phyloP scores from a whole-genome alignment of 2,329 filamentous ascomycete genomes.

The Emergomyces orientalis region DNA sequence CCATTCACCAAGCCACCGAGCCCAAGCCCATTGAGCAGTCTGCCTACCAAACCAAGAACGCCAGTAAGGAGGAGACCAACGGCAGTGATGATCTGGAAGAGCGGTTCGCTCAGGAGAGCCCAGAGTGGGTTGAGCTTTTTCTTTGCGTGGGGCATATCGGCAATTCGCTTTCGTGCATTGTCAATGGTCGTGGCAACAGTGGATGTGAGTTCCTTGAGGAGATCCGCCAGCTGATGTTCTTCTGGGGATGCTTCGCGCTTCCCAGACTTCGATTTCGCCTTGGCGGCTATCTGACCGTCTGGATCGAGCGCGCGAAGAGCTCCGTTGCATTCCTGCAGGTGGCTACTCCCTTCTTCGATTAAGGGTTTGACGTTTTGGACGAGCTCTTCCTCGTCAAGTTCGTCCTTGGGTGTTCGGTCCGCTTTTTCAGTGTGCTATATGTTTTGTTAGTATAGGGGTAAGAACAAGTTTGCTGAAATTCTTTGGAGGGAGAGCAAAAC shows the following conservation, averaged over 20 bases:
- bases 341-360: constrained; percentile 74
- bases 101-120: constrained; percentile 62
- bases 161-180: constrained; percentile 76
- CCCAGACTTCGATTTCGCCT: constrained; percentile 72
- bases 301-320: constrained; percentile 80
- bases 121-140: constrained; percentile 89
- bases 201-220: constrained; percentile 74
- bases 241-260: constrained; percentile 69
- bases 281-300: constrained; percentile 72
- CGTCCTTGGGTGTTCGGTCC: constrained; percentile 71
- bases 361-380: constrained; percentile 80
- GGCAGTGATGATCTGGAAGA: constrained; percentile 86
- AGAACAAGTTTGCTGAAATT: not conserved
- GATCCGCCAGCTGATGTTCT: constrained; percentile 74
- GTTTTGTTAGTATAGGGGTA: too few relatives aligned
- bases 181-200: constrained; percentile 77
- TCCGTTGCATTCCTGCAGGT: constrained; percentile 79
- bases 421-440: constrained; percentile 64
- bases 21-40: constrained; percentile 68
- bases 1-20: constrained; percentile 73
- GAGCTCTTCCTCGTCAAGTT: constrained; percentile 81
- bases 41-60: constrained; percentile 75
- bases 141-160: constrained; percentile 88
- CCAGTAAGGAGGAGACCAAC: constrained; percentile 75
- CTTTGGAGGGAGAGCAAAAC: constrained; percentile 19